phyloP scores from a whole-genome alignment of 768 basidiomycete genomes.

The Xerocomellus amylosporus region DNA sequence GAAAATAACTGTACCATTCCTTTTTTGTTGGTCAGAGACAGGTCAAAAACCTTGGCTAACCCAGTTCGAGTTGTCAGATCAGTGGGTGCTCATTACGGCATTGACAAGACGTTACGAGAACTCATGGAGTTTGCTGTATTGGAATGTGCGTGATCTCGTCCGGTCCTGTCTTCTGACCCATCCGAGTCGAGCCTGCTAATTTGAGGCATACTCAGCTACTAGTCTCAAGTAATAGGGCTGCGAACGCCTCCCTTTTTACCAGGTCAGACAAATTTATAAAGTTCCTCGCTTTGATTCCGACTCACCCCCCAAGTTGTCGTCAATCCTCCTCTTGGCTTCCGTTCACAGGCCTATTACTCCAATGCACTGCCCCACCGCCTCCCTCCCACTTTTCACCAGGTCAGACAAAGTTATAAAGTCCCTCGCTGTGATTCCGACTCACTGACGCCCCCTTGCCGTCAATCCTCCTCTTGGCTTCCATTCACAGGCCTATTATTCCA shows the following conservation, averaged over 20 bases:
- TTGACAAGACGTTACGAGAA: slow-evolving; percentile 24
- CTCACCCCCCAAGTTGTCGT: slow-evolving; percentile 24
- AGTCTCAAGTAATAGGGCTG: slow-evolving; percentile 20
- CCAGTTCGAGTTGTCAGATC: background rate
- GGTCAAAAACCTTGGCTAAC: no score
- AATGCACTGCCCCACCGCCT: slow-evolving; percentile 13
- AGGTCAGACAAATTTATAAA: slow-evolving; percentile 34
- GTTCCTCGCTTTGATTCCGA: slow-evolving; percentile 9
- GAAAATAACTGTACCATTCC: no score
- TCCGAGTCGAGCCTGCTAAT: slow-evolving; percentile 29
- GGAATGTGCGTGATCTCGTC: slow-evolving; percentile 27
- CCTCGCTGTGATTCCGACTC: slow-evolving; percentile 9
- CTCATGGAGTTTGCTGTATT: slow-evolving; percentile 29
- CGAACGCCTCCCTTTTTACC: slow-evolving; percentile 19
- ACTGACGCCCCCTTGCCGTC: slow-evolving; percentile 18
- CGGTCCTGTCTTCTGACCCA: slow-evolving; percentile 28
- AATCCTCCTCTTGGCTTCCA: slow-evolving; percentile 11
- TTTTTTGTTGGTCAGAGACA: no score
- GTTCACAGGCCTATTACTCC: background rate
- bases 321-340: slow-evolving; percentile 13
- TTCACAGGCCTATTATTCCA: background rate
- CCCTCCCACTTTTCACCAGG: slow-evolving; percentile 12
- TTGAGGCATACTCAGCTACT: slow-evolving; percentile 30
- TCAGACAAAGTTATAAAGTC: slow-evolving; percentile 34
- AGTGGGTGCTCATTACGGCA: slow-evolving; percentile 31